Evolutionary conservation across 768 basidiomycete species (phyloP), one percentile per base, ranked within the genome.

Genomic region (Panaeolus cyanescens): DNA sequence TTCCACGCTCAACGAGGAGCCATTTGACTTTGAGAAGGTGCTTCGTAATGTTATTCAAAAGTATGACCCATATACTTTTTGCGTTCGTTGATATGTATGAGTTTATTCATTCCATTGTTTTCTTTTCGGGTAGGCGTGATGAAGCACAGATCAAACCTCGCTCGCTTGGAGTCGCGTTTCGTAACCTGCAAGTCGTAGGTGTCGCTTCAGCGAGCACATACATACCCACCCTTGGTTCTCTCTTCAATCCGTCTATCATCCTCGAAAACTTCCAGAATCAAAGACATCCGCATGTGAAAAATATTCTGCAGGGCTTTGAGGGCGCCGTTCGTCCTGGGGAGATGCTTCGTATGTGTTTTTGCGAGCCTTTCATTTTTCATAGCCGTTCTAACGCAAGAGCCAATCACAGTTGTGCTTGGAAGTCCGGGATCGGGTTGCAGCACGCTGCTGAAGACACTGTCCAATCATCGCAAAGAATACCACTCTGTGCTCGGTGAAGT

Each of bases 401-500:
- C 34, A 13, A 50, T 40, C n/a, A 5, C 67, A 91, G 90, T 96
- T 15, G 93, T 95, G 10, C 83, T 95, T 25, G 94, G 94, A 22
- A 83, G 92, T 31, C 94, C 94, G 0, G 91, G 91, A 13, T 87
- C 92, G 0, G 94, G 95, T 2, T 96, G 94, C 71, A 87, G 84
- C 30, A 93, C 95, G 0, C 80, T 97, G 54, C 83, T 97, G 58
- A 94, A 94, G 72, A 82, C 83, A 0, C 82, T 96, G 54, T 83
- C 94, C 17, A 95, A 95, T 69, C 86, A 88, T 64, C 84, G 87
- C 1, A 76, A 78, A 3, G 89, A 89, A 61, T 96, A 82, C 66
- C 80, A 91, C 59, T 69, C 76, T 2, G 83, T 96, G 19, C 73
- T 85, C 32, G 94, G 94, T 25, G 79, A 88, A 0, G 83, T 95